phyloP scores from a whole-genome alignment of 805 yeast genomes.

The Candida ipomoeae region DNA sequence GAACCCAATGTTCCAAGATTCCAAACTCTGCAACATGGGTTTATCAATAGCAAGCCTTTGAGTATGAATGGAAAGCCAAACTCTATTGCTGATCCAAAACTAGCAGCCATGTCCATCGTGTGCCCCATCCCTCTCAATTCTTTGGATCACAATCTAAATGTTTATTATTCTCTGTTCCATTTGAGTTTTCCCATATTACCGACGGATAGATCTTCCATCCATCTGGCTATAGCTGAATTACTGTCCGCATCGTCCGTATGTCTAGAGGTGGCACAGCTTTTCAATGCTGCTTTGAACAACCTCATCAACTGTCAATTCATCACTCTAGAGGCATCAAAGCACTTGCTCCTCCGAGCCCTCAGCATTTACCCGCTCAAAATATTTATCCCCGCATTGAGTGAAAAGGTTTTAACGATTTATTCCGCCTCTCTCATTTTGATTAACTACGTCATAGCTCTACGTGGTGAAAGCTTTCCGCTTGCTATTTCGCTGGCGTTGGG shows the following conservation, averaged over 20 bases:
- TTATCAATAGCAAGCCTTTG: not conserved
- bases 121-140: constrained; percentile 8
- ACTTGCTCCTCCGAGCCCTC: constrained; percentile 32
- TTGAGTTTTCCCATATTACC: constrained; percentile 45
- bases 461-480: constrained; percentile 58
- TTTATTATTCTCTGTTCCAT: constrained; percentile 44
- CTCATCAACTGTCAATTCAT: constrained; percentile 33
- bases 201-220: constrained; percentile 21
- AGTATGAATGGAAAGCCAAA: not conserved
- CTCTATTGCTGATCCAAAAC: not conserved
- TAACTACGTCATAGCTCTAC: constrained; percentile 54
- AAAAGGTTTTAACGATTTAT: constrained; percentile 24
- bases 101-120: not conserved
- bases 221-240: constrained; percentile 14
- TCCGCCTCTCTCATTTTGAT: constrained; percentile 33
- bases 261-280: constrained; percentile 35
- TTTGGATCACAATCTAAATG: constrained; percentile 11
- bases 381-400: constrained; percentile 12
- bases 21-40: not conserved
- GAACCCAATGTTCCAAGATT: not conserved
- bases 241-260: constrained; percentile 23
- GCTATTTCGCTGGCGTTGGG: constrained; percentile 45
- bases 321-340: constrained; percentile 31
- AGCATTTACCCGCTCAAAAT: constrained; percentile 32
- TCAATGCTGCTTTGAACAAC: constrained; percentile 37